Conservation (phyloP, 2,329 filamentous ascomycete genomes). For the Ascochyta pisi region DNA sequence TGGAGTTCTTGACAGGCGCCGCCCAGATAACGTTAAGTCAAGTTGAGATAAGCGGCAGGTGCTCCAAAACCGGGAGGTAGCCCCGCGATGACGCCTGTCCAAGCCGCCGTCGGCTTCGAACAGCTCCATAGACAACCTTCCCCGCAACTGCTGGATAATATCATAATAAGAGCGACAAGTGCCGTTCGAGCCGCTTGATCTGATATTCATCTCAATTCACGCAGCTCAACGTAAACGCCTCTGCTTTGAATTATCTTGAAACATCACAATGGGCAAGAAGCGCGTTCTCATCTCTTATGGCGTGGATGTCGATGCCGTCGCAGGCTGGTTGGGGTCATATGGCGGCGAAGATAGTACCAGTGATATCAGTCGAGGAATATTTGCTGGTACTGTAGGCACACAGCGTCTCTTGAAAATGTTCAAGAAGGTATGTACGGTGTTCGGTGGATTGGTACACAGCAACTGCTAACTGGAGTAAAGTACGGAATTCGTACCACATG, state of each 20-base stretch:
- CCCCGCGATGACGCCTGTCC: constrained; percentile 8
- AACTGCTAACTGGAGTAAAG: neutral
- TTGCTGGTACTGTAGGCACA: constrained; percentile 72
- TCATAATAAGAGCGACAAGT: constrained; percentile 9
- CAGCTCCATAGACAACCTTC: constrained; percentile 14
- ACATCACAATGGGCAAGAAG: constrained; percentile 53
- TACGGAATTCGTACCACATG: constrained; percentile 74
- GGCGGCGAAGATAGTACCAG: constrained; percentile 74
- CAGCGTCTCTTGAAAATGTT: constrained; percentile 73
- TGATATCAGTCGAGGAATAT: constrained; percentile 73
- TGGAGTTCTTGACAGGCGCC: neutral
- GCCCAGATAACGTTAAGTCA: neutral
- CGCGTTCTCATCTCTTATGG: constrained; percentile 67
- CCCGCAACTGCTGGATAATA: constrained; percentile 18
- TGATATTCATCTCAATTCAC: neutral
- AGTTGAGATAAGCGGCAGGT: constrained; percentile 3
- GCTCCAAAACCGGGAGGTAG: neutral
- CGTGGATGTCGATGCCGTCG: constrained; percentile 72
- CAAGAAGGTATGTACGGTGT: constrained; percentile 54
- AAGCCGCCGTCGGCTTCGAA: constrained; percentile 15
- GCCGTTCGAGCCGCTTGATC: neutral
- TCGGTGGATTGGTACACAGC: too few relatives aligned
- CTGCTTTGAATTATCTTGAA: neutral
- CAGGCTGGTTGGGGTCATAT: constrained; percentile 77
- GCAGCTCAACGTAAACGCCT: too few relatives aligned